phyloP scores from a whole-genome alignment of 257 asterid genomes.

The Fraxinus americana region DNA sequence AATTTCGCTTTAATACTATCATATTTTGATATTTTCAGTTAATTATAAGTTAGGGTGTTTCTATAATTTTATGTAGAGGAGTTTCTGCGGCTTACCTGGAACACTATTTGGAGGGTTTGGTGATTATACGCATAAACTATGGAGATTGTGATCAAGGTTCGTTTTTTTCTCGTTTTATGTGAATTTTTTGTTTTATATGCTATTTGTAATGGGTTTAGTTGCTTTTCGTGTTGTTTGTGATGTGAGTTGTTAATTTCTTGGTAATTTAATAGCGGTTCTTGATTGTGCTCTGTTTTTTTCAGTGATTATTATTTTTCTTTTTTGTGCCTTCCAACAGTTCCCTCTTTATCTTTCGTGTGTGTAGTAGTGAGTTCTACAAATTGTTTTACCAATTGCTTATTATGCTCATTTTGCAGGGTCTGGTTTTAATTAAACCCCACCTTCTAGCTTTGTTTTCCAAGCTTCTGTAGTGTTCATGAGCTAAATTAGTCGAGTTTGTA shows the following conservation, averaged over 20 bases:
- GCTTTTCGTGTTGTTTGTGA: background rate
- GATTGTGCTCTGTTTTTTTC: background rate
- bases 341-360: background rate
- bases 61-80: background rate
- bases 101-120: constrained; percentile 30
- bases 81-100: constrained; percentile 38
- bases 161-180: background rate
- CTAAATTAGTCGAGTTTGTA: background rate
- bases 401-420: background rate
- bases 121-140: constrained; percentile 30
- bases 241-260: background rate
- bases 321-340: too few species aligned
- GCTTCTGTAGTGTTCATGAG: background rate
- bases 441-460: background rate
- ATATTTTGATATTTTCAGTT: background rate
- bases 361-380: background rate
- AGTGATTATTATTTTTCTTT: background rate
- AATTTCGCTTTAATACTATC: background rate
- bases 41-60: background rate
- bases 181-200: background rate
- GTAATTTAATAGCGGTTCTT: background rate
- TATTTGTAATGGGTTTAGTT: background rate
- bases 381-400: background rate
- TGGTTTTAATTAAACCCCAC: background rate
- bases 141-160: constrained; percentile 82